Evolutionary conservation across 331 rosid species (phyloP).

Genomic region (Quercus phellos): DNA sequence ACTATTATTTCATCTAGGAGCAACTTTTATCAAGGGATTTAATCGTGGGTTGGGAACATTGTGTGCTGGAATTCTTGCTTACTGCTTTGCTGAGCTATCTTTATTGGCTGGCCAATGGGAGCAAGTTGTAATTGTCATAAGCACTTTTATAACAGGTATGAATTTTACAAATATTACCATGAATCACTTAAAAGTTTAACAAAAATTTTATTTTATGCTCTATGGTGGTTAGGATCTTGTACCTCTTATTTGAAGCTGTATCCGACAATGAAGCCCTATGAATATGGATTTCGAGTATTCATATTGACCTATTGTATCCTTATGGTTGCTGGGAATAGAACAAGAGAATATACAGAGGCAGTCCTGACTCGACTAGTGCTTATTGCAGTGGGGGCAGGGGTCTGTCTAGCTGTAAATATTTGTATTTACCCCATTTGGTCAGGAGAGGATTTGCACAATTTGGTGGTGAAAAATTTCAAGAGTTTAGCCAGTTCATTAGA

Average conservation of each 20-base stretch:
- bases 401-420: constrained; percentile 50
- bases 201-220: too few species aligned
- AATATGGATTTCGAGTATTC: constrained; percentile 74
- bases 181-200: background rate
- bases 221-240: constrained; percentile 42
- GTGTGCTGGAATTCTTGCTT: constrained; percentile 61
- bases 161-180: background rate
- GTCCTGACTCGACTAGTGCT: constrained; percentile 52
- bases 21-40: constrained; percentile 67
- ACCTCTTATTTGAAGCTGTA: constrained; percentile 49
- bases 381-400: constrained; percentile 62
- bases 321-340: constrained; percentile 46
- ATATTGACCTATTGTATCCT: constrained; percentile 72
- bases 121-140: constrained; percentile 39
- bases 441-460: constrained; percentile 75
- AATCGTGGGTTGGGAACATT: constrained; percentile 77
- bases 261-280: constrained; percentile 65
- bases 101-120: constrained; percentile 29
- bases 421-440: constrained; percentile 69
- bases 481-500: constrained; percentile 67
- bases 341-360: constrained; percentile 36
- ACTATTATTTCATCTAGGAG: constrained; percentile 31
- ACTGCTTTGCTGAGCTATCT: constrained; percentile 45
- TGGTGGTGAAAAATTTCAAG: constrained; percentile 64
- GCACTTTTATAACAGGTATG: constrained; percentile 60